These are phyloP conservation scores for Metschnikowia continentalis DNA, from an alignment of 805 yeast species.

Conservation along the genomic window DNA sequence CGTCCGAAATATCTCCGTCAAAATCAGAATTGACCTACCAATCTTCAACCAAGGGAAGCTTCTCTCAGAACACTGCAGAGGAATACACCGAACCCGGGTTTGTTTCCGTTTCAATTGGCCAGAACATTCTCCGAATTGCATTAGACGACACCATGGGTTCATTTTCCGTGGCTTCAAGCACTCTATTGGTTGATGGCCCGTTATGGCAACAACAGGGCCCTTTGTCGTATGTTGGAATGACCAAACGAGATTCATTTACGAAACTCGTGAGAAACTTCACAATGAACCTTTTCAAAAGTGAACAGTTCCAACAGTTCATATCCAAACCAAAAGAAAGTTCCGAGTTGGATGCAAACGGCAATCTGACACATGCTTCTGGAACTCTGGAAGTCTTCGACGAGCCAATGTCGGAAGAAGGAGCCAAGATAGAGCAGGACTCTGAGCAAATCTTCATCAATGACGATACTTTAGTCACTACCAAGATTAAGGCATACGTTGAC, in stretches of 20 bases:
- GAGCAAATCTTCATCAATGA: constrained; percentile 19
- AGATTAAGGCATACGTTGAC: constrained; percentile 15
- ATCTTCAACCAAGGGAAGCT: constrained; percentile 1
- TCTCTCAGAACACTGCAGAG: background rate
- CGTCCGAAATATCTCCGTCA: background rate
- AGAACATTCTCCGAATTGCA: constrained; percentile 28
- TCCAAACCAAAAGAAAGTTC: constrained; percentile 12
- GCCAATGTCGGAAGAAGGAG: background rate
- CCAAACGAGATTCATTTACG: constrained; percentile 38
- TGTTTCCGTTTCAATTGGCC: constrained; percentile 34
- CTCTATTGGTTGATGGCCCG: constrained; percentile 35
- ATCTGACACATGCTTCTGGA: background rate
- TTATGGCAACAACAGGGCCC: constrained; percentile 39
- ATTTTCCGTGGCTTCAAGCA: constrained; percentile 31
- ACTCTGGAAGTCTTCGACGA: background rate
- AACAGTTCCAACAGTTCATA: constrained; percentile 31
- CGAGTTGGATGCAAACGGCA: background rate
- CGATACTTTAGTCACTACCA: constrained; percentile 28
- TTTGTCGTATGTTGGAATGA: constrained; percentile 36
- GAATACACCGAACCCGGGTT: constrained; percentile 5
- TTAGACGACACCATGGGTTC: constrained; percentile 32
- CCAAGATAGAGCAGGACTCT: constrained; percentile 10
- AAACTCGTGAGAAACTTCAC: constrained; percentile 35
- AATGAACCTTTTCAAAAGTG: constrained; percentile 28
- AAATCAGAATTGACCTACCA: background rate